Conservation (phyloP, 139 green algal species). For the Tetradesmus obliquus region DNA sequence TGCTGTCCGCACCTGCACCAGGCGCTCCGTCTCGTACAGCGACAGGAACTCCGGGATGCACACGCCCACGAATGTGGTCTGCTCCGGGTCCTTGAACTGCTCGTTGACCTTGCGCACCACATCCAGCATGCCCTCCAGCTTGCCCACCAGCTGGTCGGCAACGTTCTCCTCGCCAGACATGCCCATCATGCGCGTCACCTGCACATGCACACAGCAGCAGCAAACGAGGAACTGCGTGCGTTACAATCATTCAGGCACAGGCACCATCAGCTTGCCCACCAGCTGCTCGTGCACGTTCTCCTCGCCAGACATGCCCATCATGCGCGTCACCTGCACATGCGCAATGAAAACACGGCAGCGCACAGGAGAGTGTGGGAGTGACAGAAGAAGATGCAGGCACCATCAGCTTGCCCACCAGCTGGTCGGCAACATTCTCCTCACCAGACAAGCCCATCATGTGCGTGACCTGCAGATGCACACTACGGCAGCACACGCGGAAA, state of each 20-base stretch:
- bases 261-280: conserved; percentile 77
- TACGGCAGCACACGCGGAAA: not conserved
- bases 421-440: conserved; percentile 58
- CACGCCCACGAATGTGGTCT: conserved; percentile 99
- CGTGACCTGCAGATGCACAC: conserved; percentile 50
- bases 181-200: conserved; percentile 69
- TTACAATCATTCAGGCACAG: not conserved
- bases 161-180: conserved; percentile 53
- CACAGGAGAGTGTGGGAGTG: no score
- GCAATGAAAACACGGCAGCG: no score
- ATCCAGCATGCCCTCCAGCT: conserved; percentile 74
- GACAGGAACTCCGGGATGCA: conserved; percentile 99
- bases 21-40: conserved; percentile 97
- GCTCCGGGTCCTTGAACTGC: conserved; percentile 93
- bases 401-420: conserved; percentile 71
- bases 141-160: conserved; percentile 68
- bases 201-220: not conserved
- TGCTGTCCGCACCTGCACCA: conserved; percentile 90
- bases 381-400: no score
- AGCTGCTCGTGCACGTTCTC: conserved; percentile 64
- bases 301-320: conserved; percentile 53
- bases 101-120: conserved; percentile 81
- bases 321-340: conserved; percentile 58
- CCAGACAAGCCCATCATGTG: conserved; percentile 59
- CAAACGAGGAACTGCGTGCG: not conserved